Conservation (phyloP, 177 flowering plant genomes). For the Vitis hybrid region DNA sequence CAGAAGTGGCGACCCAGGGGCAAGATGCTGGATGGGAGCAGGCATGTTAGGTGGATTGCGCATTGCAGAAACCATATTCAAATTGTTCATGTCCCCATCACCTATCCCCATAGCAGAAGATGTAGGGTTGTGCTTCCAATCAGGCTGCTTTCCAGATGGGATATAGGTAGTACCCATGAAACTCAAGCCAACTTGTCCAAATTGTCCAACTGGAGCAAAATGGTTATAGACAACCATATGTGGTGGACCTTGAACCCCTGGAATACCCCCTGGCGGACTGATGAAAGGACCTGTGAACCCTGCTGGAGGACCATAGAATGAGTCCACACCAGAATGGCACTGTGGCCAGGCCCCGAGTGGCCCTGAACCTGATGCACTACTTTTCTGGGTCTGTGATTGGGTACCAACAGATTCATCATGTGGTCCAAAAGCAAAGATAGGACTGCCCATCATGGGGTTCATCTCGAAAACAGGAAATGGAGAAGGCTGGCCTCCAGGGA, state of each 20-base stretch:
- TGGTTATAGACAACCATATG: constrained; percentile 98
- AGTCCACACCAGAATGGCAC: constrained; percentile 78
- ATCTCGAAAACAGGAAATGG: constrained; percentile 87
- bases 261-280: constrained; percentile 74
- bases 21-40: constrained; percentile 71
- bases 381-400: constrained; percentile 64
- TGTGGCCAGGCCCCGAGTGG: constrained; percentile 79
- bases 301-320: constrained; percentile 87
- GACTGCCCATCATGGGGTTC: constrained; percentile 87
- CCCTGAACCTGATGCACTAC: constrained; percentile 48
- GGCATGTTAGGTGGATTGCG: constrained; percentile 53
- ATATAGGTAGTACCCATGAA: constrained; percentile 93
- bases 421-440: constrained; percentile 83
- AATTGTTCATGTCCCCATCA: constrained; percentile 59
- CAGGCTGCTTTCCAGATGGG: constrained; percentile 92
- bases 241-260: constrained; percentile 86
- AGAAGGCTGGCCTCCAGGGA: constrained; percentile 72
- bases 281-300: constrained; percentile 90
- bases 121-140: constrained; percentile 83
- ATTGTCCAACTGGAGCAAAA: constrained; percentile 94
- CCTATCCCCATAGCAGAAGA: constrained; percentile 52
- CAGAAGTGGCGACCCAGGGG: constrained; percentile 77
- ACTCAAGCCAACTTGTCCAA: constrained; percentile 93
- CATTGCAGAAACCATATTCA: constrained; percentile 59
- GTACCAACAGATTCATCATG: constrained; percentile 68